phyloP scores from a whole-genome alignment of 2,329 filamentous ascomycete species.

The Pseudohalonectria lignicola region DNA sequence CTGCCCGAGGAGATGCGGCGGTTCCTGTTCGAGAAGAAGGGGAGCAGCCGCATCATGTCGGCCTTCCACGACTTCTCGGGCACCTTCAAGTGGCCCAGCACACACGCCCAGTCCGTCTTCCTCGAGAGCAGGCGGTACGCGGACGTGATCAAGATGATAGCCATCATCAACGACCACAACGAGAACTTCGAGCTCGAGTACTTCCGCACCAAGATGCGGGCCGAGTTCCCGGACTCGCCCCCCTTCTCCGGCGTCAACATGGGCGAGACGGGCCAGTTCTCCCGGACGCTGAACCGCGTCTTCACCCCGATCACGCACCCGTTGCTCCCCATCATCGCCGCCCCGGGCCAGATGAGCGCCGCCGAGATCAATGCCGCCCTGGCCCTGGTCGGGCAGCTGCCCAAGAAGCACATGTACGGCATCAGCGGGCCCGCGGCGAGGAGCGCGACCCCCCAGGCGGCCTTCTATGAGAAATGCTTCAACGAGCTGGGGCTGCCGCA shows the following conservation, averaged over 20 bases:
- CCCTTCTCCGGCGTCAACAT: slow-evolving; percentile 79
- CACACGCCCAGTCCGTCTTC: slow-evolving; percentile 62
- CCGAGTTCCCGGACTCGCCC: slow-evolving; percentile 56
- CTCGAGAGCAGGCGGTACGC: slow-evolving; percentile 61
- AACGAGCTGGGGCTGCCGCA: slow-evolving; percentile 80
- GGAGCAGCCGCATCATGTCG: slow-evolving; percentile 79
- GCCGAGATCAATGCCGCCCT: slow-evolving; percentile 76
- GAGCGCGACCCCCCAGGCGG: slow-evolving; percentile 57
- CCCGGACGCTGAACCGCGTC: slow-evolving; percentile 71
- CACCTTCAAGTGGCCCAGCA: slow-evolving; percentile 71
- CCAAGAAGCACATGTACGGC: slow-evolving; percentile 70
- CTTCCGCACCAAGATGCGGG: slow-evolving; percentile 67
- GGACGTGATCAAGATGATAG: slow-evolving; percentile 87
- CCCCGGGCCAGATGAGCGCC: slow-evolving; percentile 75
- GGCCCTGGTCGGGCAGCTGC: slow-evolving; percentile 68
- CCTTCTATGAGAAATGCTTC: slow-evolving; percentile 78
- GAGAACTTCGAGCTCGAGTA: slow-evolving; percentile 88
- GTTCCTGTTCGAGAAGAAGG: slow-evolving; percentile 56
- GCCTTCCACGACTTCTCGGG: slow-evolving; percentile 85
- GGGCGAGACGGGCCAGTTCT: slow-evolving; percentile 77
- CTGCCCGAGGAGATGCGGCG: slow-evolving; percentile 65
- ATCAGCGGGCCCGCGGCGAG: slow-evolving; percentile 61
- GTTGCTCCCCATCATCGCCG: slow-evolving; percentile 70
- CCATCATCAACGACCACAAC: slow-evolving; percentile 68
- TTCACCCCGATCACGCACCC: slow-evolving; percentile 86